A percentile compares a stretch with the other conserved stretches of the same genome.
These are phyloP conservation scores for Emydomyces testavorans DNA, from an alignment of 2,329 filamentous ascomycete genomes.

Conservation along the genomic window DNA sequence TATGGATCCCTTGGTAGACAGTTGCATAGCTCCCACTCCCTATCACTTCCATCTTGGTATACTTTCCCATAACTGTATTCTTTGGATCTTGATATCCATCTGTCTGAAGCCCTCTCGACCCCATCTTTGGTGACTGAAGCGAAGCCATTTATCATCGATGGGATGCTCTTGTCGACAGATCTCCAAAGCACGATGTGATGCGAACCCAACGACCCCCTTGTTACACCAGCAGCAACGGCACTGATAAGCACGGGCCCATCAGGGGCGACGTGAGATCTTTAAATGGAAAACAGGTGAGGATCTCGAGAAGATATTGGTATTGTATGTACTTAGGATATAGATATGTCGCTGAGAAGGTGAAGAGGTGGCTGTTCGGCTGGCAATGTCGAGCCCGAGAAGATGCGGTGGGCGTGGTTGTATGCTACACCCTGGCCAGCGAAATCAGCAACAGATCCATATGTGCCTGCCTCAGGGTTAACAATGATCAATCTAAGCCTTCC, in stretches of 20 bases:
- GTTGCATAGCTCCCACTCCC: constrained; percentile 96
- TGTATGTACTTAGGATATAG: no score
- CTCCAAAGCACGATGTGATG: not conserved
- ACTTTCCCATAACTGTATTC: constrained; percentile 55
- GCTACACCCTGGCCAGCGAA: not conserved
- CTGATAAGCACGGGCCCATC: constrained; percentile 13
- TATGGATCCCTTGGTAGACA: constrained; percentile 78
- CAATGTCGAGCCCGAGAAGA: not conserved
- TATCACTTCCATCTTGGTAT: constrained; percentile 76
- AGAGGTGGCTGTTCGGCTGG: not conserved
- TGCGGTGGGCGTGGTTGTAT: not conserved
- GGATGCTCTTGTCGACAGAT: not conserved
- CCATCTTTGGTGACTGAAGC: constrained; percentile 30
- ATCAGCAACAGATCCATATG: not conserved
- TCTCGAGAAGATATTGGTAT: not conserved
- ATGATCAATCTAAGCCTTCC: not conserved
- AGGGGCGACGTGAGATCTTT: constrained; percentile 1
- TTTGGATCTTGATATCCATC: constrained; percentile 21
- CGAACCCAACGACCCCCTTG: not conserved
- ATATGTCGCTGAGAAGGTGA: no score
- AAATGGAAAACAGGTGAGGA: not conserved
- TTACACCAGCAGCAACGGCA: constrained; percentile 12
- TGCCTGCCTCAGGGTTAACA: not conserved
- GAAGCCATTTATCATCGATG: constrained; percentile 28
- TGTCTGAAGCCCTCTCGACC: constrained; percentile 27